phyloP scores from a whole-genome alignment of 805 yeast genomes.

The Sugiyamaella smithiae region DNA sequence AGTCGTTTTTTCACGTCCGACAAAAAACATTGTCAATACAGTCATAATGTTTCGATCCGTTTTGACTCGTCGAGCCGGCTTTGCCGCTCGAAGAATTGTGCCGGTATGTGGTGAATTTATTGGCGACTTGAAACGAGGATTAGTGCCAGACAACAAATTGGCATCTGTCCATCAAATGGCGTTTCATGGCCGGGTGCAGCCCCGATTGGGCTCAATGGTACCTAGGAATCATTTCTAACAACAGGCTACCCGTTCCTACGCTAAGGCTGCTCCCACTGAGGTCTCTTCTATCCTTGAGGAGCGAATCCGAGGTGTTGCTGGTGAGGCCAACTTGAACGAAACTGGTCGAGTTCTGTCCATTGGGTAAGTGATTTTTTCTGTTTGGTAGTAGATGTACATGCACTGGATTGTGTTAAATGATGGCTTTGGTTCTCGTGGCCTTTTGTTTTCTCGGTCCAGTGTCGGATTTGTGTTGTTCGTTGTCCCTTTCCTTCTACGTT shows the following conservation, averaged over 20 bases:
- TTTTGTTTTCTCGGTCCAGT: too few relatives aligned
- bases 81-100: constrained; percentile 35
- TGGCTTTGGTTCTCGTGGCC: too few relatives aligned
- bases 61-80: constrained; percentile 38
- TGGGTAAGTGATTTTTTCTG: constrained; percentile 62
- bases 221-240: constrained; percentile 5
- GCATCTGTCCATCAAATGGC: too few relatives aligned
- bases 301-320: constrained; percentile 98
- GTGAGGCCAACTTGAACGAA: constrained; percentile 96
- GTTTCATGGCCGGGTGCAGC: too few relatives aligned
- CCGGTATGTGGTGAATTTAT: constrained; percentile 28
- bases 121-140: too few relatives aligned
- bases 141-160: too few relatives aligned
- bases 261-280: constrained; percentile 99
- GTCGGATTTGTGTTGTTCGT: too few relatives aligned
- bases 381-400: too few relatives aligned
- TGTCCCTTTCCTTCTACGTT: too few relatives aligned
- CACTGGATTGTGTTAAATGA: too few relatives aligned
- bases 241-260: constrained; percentile 52
- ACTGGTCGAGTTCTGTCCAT: constrained; percentile 99
- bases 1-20: constrained; percentile 5
- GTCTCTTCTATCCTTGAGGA: constrained; percentile 98
- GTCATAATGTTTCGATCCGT: constrained; percentile 39
- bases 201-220: not conserved
- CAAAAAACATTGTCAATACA: constrained; percentile 8